A percentile compares a stretch with the other conserved stretches of the same genome.
phyloP scores from a whole-genome alignment of 805 yeast genomes.

The Grigorovia humatica region DNA sequence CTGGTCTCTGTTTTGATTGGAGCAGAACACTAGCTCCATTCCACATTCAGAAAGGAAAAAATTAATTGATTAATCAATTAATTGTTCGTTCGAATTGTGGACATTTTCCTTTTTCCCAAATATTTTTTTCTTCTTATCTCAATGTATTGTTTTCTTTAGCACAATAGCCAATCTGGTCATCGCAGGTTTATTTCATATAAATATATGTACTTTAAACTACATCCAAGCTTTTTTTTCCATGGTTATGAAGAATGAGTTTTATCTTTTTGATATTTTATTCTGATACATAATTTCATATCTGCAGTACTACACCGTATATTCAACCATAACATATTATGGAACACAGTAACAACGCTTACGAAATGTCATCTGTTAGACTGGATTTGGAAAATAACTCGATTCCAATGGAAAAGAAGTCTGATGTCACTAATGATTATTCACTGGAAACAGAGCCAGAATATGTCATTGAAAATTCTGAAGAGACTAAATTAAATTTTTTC shows the following conservation, averaged over 20 bases:
- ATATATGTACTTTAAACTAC: too few relatives aligned
- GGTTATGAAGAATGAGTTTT: background rate
- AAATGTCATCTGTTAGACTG: background rate
- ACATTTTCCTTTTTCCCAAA: background rate
- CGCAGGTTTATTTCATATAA: background rate
- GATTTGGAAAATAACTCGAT: constrained; percentile 1
- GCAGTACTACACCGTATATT: background rate
- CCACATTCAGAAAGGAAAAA: background rate
- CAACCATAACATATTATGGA: background rate
- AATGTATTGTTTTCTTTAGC: background rate
- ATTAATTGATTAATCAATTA: too few relatives aligned
- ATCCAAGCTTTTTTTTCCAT: background rate
- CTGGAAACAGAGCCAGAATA: constrained; percentile 2
- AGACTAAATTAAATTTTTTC: constrained; percentile 11
- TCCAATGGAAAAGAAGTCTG: constrained; percentile 45
- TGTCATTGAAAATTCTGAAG: constrained; percentile 11
- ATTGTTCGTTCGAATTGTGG: background rate
- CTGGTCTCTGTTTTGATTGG: background rate
- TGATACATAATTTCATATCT: too few relatives aligned
- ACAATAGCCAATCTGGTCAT: background rate
- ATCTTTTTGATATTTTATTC: too few relatives aligned
- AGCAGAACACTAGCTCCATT: background rate
- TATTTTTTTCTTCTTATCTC: background rate
- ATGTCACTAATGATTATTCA: constrained; percentile 23
- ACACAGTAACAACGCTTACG: constrained; percentile 1